Evolutionary conservation across 2,329 filamentous ascomycete species (phyloP).

Genomic region (Alternaria sp.): DNA sequence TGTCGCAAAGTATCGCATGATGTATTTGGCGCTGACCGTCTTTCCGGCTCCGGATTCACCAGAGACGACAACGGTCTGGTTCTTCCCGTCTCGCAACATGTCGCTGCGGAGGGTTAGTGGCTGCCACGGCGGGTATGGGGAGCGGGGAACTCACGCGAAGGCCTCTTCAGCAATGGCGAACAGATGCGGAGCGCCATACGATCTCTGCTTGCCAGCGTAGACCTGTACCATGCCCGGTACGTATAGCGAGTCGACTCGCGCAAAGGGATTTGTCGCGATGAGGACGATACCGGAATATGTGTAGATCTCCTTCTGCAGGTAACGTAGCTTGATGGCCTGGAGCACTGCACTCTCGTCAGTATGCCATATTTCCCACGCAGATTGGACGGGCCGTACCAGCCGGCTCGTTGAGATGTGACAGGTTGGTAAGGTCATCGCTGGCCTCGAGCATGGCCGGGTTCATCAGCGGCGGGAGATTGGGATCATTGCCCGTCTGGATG

Average conservation of each 20-base stretch:
- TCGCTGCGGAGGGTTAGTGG: conserved; percentile 66
- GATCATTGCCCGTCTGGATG: conserved; percentile 78
- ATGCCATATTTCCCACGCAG: conserved; percentile 18
- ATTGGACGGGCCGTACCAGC: conserved; percentile 70
- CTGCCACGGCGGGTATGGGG: not conserved
- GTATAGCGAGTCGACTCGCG: conserved; percentile 95
- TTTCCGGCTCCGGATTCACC: conserved; percentile 99
- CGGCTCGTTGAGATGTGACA: conserved; percentile 98
- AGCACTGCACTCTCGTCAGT: conserved; percentile 70
- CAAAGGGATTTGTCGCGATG: conserved; percentile 98
- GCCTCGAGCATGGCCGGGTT: conserved; percentile 98
- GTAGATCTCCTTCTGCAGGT: conserved; percentile 99
- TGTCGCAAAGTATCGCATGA: conserved; percentile 99
- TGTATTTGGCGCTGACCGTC: conserved; percentile 99
- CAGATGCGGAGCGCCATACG: conserved; percentile 95
- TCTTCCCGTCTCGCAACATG: conserved; percentile 94
- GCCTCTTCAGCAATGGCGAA: conserved; percentile 99
- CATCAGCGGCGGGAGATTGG: conserved; percentile 89
- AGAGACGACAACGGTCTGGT: conserved; percentile 99
- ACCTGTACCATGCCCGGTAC: conserved; percentile 99
- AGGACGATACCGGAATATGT: conserved; percentile 99
- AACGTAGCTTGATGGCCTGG: conserved; percentile 96
- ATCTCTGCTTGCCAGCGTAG: conserved; percentile 95
- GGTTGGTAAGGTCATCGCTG: conserved; percentile 95
- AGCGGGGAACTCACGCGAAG: conserved; percentile 75